Percentiles rank a stretch among this genome's conserved stretches.
These are phyloP conservation scores for Aspergillus oerlinghausenensis DNA, from an alignment of 2,329 filamentous ascomycete genomes.

Conservation along the genomic window DNA sequence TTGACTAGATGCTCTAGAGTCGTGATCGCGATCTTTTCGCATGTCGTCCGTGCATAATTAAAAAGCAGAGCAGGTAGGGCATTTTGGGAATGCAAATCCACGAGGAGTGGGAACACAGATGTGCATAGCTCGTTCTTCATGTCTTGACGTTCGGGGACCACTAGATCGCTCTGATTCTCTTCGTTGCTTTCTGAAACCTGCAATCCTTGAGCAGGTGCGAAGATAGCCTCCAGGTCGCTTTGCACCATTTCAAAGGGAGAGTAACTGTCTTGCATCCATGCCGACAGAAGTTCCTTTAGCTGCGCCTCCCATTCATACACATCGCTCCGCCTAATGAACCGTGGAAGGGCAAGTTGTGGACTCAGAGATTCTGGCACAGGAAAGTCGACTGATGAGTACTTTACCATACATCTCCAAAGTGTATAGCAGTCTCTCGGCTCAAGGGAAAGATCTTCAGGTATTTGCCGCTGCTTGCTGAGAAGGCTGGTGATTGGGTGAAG, in stretches of 20 bases:
- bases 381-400: conserved; percentile 50
- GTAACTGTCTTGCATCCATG: conserved; percentile 55
- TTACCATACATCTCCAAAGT: conserved; percentile 61
- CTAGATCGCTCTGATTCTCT: neutral
- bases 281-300: conserved; percentile 55
- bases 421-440: conserved; percentile 67
- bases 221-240: conserved; percentile 39
- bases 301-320: conserved; percentile 60
- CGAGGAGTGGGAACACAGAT: conserved; percentile 18
- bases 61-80: conserved; percentile 72
- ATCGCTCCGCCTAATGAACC: conserved; percentile 59
- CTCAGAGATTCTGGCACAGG: conserved; percentile 35
- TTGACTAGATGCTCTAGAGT: conserved; percentile 47
- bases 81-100: conserved; percentile 49
- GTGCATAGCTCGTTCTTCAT: neutral
- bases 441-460: conserved; percentile 63
- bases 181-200: neutral
- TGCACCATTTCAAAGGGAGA: conserved; percentile 53
- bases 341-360: conserved; percentile 43
- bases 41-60: conserved; percentile 65
- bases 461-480: conserved; percentile 56
- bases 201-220: neutral
- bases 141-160: neutral
- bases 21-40: conserved; percentile 54
- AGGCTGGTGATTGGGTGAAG: conserved; percentile 65